Evolutionary conservation across 805 yeast species (phyloP).

Genomic region (Ogataea nitratoaversa): DNA sequence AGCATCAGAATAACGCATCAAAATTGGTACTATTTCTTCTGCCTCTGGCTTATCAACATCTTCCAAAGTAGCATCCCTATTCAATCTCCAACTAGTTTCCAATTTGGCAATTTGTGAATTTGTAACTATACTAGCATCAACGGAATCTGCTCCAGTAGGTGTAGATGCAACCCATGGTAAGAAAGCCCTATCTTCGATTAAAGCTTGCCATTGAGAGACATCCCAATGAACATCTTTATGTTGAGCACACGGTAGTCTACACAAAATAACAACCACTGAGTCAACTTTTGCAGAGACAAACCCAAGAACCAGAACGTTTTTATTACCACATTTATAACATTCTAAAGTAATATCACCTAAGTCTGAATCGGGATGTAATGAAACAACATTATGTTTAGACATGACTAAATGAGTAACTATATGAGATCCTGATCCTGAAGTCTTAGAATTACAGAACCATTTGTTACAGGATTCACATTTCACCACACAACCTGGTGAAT

Average conservation of each 20-base stretch:
- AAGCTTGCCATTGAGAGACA: constrained; percentile 79
- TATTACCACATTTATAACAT: constrained; percentile 86
- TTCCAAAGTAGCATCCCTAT: constrained; percentile 64
- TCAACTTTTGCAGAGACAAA: constrained; percentile 84
- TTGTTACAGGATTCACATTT: constrained; percentile 72
- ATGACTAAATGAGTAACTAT: constrained; percentile 81
- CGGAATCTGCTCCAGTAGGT: constrained; percentile 61
- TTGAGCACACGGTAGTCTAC: constrained; percentile 87
- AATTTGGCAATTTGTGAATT: constrained; percentile 63
- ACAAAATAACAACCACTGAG: constrained; percentile 78
- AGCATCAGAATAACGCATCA: constrained; percentile 76
- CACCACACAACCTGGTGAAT: constrained; percentile 59
- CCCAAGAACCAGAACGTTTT: constrained; percentile 76
- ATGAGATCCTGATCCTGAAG: constrained; percentile 59
- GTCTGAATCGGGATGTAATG: constrained; percentile 74
- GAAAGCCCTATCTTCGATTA: constrained; percentile 75
- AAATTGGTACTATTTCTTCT: constrained; percentile 62
- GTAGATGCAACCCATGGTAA: constrained; percentile 76
- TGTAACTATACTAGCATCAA: constrained; percentile 53
- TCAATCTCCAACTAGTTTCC: constrained; percentile 78
- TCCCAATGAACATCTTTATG: constrained; percentile 79
- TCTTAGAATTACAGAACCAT: constrained; percentile 86
- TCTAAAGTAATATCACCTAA: constrained; percentile 85
- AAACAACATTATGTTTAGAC: constrained; percentile 69
- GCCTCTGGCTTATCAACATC: constrained; percentile 58